Percentiles rank a stretch among this genome's conserved stretches.
phyloP scores from a whole-genome alignment of 192 early-diverging fungal genomes.

The Coemansia guatemalensis region DNA sequence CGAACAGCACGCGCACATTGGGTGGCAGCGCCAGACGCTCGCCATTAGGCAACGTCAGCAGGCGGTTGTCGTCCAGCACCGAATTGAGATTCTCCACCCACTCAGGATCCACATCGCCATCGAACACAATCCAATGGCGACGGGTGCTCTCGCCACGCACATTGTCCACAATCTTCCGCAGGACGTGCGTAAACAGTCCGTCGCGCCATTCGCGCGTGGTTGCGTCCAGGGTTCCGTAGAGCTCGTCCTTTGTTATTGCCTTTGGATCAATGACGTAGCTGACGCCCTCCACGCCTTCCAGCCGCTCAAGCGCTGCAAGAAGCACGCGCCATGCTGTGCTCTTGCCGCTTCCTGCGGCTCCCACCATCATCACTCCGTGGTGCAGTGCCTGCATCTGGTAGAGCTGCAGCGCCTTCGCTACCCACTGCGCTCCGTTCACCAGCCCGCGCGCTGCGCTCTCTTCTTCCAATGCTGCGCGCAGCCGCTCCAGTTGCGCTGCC shows the following conservation, averaged over 20 bases:
- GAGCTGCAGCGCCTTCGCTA: conserved; percentile 97
- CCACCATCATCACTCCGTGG: conserved; percentile 99
- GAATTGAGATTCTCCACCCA: conserved; percentile 98
- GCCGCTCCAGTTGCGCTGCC: conserved; percentile 72
- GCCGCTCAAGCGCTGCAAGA: conserved; percentile 80
- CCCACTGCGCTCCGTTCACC: conserved; percentile 78
- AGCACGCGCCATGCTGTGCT: conserved; percentile 92
- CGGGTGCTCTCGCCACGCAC: conserved; percentile 91
- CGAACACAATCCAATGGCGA: conserved; percentile 99
- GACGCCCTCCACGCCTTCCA: conserved; percentile 89
- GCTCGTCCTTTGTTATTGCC: conserved; percentile 92
- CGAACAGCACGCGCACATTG: conserved; percentile 99
- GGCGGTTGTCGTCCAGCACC: conserved; percentile 96
- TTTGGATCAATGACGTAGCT: conserved; percentile 98
- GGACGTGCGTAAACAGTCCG: conserved; percentile 95
- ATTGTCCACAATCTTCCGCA: conserved; percentile 98
- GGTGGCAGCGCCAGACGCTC: conserved; percentile 92
- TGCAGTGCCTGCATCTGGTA: conserved; percentile 98
- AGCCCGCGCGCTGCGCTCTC: conserved; percentile 76
- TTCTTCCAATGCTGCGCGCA: conserved; percentile 70
- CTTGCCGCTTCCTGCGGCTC: conserved; percentile 96
- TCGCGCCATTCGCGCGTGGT: conserved; percentile 99
- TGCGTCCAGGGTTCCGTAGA: conserved; percentile 94
- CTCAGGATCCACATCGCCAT: conserved; percentile 99
- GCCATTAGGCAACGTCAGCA: conserved; percentile 97